Base-by-base conservation (phyloP, 345 rosid genomes). In the Diplotaxis tenuifolia region DNA sequence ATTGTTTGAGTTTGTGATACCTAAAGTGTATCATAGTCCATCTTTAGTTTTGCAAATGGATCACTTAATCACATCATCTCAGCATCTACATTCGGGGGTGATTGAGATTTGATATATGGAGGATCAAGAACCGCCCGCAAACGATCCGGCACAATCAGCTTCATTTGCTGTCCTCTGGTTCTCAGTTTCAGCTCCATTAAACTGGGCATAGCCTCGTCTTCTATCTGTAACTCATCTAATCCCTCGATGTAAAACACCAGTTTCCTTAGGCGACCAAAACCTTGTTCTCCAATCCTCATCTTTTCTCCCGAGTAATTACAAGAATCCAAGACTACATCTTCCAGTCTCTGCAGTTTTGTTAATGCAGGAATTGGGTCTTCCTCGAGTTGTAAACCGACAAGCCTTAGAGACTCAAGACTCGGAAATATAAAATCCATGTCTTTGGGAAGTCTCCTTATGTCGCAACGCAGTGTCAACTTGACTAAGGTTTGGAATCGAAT, bases 61-160 rank as follows among this genome's bases (percentile, higher is more conserved):
- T n/a, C n/a, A n/a, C n/a, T n/a, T 32, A 32, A 32, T 32, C 38
- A 32, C 38, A 32, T 7, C n/a, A n/a, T n/a, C n/a, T n/a, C n/a
- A n/a, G n/a, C n/a, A n/a, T n/a, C n/a, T n/a, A n/a, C n/a, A n/a
- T n/a, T n/a, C n/a, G n/a, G n/a, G n/a, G n/a, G n/a, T n/a, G n/a
- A n/a, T n/a, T n/a, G n/a, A n/a, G n/a, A n/a, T n/a, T n/a, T n/a
- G n/a, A n/a, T n/a, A n/a, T n/a, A n/a, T n/a, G n/a, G n/a, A n/a
- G n/a, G n/a, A n/a, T n/a, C n/a, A n/a, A n/a, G n/a, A n/a, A n/a
- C n/a, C 16, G 49, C 49, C 6, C 49, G 52, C 52, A 45, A 15
- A 29, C 78, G 77, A 70, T 71, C 52, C 6, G 75, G 79, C 63
- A 76, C 62, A 3, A 53, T 20, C 11, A 62, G 49, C 31, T 80